Conservation (phyloP, 2,329 filamentous ascomycete species). For the Biscogniauxia sp. region DNA sequence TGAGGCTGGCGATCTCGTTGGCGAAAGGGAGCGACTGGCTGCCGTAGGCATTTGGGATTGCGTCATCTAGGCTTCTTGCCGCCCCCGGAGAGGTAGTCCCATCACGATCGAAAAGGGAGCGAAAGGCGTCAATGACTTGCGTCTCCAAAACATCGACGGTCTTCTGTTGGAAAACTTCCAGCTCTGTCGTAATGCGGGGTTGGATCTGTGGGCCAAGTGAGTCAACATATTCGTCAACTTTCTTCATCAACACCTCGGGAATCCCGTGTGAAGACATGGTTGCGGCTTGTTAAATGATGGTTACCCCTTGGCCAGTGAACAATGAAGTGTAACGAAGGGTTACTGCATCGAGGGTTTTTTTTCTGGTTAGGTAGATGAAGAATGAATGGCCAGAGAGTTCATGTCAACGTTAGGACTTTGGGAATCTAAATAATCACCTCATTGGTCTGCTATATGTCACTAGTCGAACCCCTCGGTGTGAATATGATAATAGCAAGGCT, state of each 20-base stretch:
- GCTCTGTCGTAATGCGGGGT: slow-evolving; percentile 43
- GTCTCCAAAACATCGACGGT: slow-evolving; percentile 45
- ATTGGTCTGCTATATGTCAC: no score
- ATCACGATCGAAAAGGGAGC: slow-evolving; percentile 41
- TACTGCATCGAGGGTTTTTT: no score
- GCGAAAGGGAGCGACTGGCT: slow-evolving; percentile 43
- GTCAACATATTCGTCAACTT: slow-evolving; percentile 47
- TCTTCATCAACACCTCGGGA: slow-evolving; percentile 42
- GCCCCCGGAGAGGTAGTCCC: slow-evolving; percentile 10
- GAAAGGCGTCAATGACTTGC: slow-evolving; percentile 45
- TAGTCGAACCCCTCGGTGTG: no score
- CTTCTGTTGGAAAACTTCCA: slow-evolving; percentile 43
- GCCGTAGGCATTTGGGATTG: slow-evolving; percentile 41
- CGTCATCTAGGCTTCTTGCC: slow-evolving; percentile 26
- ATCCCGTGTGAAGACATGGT: slow-evolving; percentile 38
- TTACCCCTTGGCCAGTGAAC: no score
- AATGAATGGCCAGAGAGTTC: no score
- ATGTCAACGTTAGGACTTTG: no score
- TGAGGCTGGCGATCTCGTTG: slow-evolving; percentile 42
- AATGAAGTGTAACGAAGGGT: no score
- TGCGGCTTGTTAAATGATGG: neutral
- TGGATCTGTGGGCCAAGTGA: slow-evolving; percentile 46
- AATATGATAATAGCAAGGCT: no score
- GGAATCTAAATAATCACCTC: no score
- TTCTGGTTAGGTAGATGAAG: no score